Evolutionary conservation across 129 eudicot species (phyloP).

Genomic region (Flaveria linearis): DNA sequence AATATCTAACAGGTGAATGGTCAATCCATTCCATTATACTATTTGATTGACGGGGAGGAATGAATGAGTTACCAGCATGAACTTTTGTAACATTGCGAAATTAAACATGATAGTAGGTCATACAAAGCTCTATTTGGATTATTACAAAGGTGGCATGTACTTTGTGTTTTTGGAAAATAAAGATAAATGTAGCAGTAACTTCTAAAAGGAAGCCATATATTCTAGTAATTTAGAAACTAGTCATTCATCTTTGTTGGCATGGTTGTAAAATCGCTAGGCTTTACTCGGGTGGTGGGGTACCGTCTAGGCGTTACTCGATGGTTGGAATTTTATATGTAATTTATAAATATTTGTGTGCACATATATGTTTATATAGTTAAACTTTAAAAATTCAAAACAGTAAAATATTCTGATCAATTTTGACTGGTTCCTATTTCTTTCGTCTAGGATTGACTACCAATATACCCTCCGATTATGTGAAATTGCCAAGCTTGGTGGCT

Average conservation of each 20-base stretch:
- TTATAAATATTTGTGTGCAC: too few species aligned
- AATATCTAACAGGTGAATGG: background rate
- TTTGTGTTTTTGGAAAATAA: background rate
- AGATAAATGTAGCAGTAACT: background rate
- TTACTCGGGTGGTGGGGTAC: too few species aligned
- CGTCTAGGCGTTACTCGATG: too few species aligned
- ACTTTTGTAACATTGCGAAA: background rate
- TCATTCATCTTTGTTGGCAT: background rate
- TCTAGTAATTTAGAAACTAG: background rate
- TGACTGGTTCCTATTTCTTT: too few species aligned
- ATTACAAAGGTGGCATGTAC: background rate
- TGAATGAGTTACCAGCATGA: background rate
- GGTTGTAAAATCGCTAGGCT: too few species aligned
- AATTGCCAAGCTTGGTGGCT: too few species aligned
- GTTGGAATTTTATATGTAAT: too few species aligned
- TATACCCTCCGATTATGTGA: too few species aligned
- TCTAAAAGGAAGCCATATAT: constrained; percentile 5
- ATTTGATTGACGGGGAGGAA: background rate
- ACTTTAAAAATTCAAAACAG: too few species aligned
- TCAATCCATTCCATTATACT: background rate
- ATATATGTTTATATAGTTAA: too few species aligned
- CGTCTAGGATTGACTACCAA: too few species aligned
- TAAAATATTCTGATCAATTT: too few species aligned
- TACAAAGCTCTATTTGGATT: background rate
- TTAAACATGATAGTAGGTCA: background rate